A percentile compares a stretch with the other conserved stretches of the same genome.
phyloP scores from a whole-genome alignment of 2,329 filamentous ascomycete species.

The Penicillium oxalicum region DNA sequence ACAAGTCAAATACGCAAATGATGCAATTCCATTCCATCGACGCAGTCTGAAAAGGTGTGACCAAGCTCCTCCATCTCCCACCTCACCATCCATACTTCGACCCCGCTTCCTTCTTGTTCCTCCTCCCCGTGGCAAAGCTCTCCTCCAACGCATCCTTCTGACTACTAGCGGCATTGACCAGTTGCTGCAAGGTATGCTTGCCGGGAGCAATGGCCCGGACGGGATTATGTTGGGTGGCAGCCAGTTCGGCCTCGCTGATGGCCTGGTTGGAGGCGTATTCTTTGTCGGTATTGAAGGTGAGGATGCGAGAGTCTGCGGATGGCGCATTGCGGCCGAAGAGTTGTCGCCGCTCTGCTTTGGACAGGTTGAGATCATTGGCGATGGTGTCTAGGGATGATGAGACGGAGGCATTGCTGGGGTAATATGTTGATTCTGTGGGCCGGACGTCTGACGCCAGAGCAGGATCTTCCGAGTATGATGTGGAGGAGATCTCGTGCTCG shows the following conservation, averaged over 20 bases:
- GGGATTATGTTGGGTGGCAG: conserved; percentile 63
- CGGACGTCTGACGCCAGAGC: conserved; percentile 7
- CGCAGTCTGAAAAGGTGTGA: not conserved
- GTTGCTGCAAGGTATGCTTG: conserved; percentile 82
- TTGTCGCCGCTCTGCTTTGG: conserved; percentile 68
- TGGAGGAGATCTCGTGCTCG: conserved; percentile 16
- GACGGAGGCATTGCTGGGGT: conserved; percentile 9
- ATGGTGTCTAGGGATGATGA: conserved; percentile 56
- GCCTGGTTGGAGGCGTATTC: conserved; percentile 84
- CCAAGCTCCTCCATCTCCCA: conserved; percentile 4
- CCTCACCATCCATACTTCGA: conserved; percentile 73
- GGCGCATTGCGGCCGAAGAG: conserved; percentile 66
- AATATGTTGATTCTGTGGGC: conserved; percentile 3
- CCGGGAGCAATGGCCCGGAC: conserved; percentile 76
- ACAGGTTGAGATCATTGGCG: conserved; percentile 72
- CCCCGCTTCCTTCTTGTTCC: conserved; percentile 74
- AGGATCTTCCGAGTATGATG: conserved; percentile 14
- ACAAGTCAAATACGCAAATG: too few species aligned
- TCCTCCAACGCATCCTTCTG: conserved; percentile 88
- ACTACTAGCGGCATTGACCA: conserved; percentile 74
- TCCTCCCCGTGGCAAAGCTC: conserved; percentile 75
- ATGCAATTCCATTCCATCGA: too few species aligned
- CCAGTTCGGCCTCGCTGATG: conserved; percentile 52
- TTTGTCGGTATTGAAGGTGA: conserved; percentile 81
- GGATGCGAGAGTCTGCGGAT: conserved; percentile 56